Base-by-base conservation (phyloP, 331 rosid species). In the Quercus tomentella region DNA sequence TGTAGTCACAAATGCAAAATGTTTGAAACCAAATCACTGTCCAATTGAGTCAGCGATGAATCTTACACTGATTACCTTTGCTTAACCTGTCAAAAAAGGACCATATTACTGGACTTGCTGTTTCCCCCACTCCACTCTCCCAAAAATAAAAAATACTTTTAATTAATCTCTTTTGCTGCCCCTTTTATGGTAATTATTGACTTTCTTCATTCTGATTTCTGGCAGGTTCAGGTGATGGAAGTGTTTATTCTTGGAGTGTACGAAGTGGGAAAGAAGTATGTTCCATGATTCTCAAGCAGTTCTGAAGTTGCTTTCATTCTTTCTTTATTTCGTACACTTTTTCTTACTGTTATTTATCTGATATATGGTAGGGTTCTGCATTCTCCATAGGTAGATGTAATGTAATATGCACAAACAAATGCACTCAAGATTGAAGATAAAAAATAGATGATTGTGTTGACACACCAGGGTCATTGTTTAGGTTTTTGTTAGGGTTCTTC, bases 211-310 rank as follows among this genome's bases (percentile, higher is more conserved):
- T 67, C 51, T 67, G 28, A 37, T 78, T 69, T 70, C 31, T 83
- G 82, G 70, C 89, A 95, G 98, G 98, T 75, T 95, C 97, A 4
- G 98, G 97, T 73, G 91, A 89, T 85, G 97, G 98, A 68, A 91
- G 92, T 76, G 95, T 95, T 79, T 87, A 86, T 82, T 97, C 97
- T 10, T 95, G 98, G 98, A 88, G 87, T 73, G 89, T 90, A 63
- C 87, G 97, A 58, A 91, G 86, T 65, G 97, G 97, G 81, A 95
- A 95, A 87, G 98, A 95, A 81, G 98, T 92, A 87, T 33, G 86
- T 73, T 63, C 45, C 37, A 54, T 41, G n/a, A 7, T 30, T 75
- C 75, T 66, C 51, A 72, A 55, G 37, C 82, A 79, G 57, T 67
- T 78, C 33, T 37, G 31, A 35, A 69, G 21, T 79, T n/a, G 30